phyloP scores from a whole-genome alignment of 2,329 filamentous ascomycete genomes.

The Phyllosticta paracitricarpa region DNA sequence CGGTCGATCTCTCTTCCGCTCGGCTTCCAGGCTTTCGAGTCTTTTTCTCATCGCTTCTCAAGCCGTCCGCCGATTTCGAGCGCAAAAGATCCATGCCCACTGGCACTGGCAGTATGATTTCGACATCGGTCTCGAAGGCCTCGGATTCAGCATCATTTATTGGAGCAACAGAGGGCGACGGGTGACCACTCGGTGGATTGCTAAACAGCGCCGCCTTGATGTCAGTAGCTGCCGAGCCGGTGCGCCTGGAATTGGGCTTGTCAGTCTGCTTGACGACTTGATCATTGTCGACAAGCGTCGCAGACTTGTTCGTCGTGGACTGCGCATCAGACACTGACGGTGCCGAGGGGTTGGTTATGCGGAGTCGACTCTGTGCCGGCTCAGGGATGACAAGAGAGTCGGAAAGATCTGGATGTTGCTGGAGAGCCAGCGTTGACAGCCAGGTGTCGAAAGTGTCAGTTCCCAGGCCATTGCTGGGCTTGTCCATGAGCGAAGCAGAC shows the following conservation, averaged over 20 bases:
- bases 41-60: neutral
- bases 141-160: neutral
- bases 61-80: neutral
- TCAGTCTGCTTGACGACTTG: neutral
- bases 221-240: neutral
- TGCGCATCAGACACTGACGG: neutral
- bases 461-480: conserved; percentile 7
- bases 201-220: conserved; percentile 9
- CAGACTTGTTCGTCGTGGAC: neutral
- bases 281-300: neutral
- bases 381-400: conserved; percentile 8
- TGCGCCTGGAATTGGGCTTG: neutral
- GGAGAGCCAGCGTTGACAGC: conserved; percentile 12
- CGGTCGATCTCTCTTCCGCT: neutral
- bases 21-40: neutral
- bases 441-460: conserved; percentile 15
- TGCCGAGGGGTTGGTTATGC: neutral
- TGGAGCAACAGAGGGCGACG: neutral
- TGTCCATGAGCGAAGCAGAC: conserved; percentile 6
- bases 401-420: conserved; percentile 3
- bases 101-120: neutral
- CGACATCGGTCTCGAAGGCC: neutral
- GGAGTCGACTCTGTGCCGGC: neutral
- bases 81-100: neutral
- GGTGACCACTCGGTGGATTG: conserved; percentile 5